phyloP scores from a whole-genome alignment of 106 monocot genomes.

The Platanthera zijinensis region DNA sequence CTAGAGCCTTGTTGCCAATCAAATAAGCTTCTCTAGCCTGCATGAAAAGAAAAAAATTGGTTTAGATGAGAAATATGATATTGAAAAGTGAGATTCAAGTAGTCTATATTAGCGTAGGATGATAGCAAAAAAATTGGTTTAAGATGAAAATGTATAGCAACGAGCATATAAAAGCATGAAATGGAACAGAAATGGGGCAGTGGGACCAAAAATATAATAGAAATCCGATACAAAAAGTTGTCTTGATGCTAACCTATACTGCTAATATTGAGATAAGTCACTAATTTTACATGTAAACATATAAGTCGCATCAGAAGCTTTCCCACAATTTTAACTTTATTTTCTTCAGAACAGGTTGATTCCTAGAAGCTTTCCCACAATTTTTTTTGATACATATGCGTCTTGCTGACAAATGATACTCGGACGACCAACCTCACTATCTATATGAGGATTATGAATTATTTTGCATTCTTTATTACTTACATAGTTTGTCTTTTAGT shows the following conservation, averaged over 20 bases:
- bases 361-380: too few species aligned
- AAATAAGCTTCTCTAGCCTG: conserved; percentile 85
- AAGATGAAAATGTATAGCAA: background rate
- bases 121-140: background rate
- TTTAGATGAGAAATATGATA: background rate
- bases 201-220: background rate
- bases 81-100: background rate
- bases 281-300: background rate
- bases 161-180: background rate
- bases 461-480: too few species aligned
- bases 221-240: too few species aligned
- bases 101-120: background rate
- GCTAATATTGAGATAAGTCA: background rate
- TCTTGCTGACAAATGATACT: too few species aligned
- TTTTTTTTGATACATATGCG: too few species aligned
- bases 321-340: too few species aligned
- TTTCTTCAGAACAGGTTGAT: too few species aligned
- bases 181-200: background rate
- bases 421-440: too few species aligned
- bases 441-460: too few species aligned
- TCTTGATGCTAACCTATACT: background rate
- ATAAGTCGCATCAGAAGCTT: background rate
- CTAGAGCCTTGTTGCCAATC: conserved; percentile 75
- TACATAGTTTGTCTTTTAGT: too few species aligned
- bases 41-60: background rate